These are phyloP conservation scores for Datura wrightii DNA, from an alignment of 257 asterid genomes.

Conservation along the genomic window DNA sequence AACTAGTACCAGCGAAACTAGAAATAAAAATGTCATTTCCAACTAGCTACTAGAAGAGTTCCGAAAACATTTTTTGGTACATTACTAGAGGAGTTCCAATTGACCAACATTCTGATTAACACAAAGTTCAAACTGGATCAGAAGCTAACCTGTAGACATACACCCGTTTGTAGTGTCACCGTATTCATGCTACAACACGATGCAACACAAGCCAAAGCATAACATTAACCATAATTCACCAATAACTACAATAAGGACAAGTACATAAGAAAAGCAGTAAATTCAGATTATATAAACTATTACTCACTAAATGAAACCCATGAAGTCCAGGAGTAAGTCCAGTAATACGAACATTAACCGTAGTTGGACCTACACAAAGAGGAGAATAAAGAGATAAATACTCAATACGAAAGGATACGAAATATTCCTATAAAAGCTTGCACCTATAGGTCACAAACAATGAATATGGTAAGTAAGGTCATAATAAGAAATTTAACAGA, in stretches of 20 bases:
- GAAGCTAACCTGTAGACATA: slow-evolving; percentile 84
- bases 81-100: neutral
- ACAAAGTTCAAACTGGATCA: slow-evolving; percentile 26
- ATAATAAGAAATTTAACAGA: neutral
- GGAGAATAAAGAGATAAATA: slow-evolving; percentile 27
- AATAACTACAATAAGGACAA: neutral
- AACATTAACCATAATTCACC: slow-evolving; percentile 22
- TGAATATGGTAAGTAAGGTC: neutral
- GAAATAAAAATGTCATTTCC: neutral
- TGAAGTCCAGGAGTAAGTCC: slow-evolving; percentile 95
- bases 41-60: neutral
- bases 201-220: slow-evolving; percentile 29
- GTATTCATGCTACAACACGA: slow-evolving; percentile 71
- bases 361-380: slow-evolving; percentile 71
- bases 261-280: neutral
- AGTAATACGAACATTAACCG: slow-evolving; percentile 77
- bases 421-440: neutral
- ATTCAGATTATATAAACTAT: neutral
- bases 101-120: slow-evolving; percentile 27
- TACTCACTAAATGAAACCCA: slow-evolving; percentile 89
- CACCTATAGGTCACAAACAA: neutral
- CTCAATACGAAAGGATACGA: neutral
- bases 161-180: slow-evolving; percentile 99
- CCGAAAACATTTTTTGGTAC: neutral
- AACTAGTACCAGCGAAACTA: slow-evolving; percentile 16